These are phyloP conservation scores for Aspergillus aculeatus DNA, from an alignment of 2,329 filamentous ascomycete genomes.

Conservation along the genomic window DNA sequence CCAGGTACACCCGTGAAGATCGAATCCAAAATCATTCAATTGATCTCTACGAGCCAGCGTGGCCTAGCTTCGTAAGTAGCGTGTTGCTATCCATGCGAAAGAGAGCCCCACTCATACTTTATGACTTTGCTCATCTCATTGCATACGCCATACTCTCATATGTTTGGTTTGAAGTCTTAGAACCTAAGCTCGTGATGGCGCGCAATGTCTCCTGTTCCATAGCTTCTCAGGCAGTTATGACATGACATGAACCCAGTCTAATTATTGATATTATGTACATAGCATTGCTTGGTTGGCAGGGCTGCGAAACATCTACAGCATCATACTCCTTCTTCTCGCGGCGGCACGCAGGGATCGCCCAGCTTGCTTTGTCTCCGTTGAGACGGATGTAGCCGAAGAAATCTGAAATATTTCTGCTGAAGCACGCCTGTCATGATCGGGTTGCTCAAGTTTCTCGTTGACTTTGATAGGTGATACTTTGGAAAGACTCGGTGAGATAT, in stretches of 20 bases:
- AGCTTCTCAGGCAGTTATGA: no score
- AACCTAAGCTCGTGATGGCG: neutral
- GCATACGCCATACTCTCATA: no score
- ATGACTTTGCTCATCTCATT: no score
- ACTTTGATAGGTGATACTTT: neutral
- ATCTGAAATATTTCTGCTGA: constrained; percentile 13
- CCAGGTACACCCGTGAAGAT: neutral
- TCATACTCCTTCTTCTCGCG: constrained; percentile 42
- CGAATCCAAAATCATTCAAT: neutral
- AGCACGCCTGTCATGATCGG: neutral
- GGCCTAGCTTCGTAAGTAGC: no score
- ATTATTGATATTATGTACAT: neutral
- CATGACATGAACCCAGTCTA: neutral
- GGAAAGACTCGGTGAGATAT: neutral
- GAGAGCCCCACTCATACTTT: no score
- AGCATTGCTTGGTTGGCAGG: neutral
- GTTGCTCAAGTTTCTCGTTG: neutral
- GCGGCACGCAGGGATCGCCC: constrained; percentile 34
- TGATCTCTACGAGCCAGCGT: neutral
- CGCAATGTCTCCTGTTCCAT: neutral
- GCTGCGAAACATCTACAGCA: constrained; percentile 29
- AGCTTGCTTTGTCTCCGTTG: constrained; percentile 16
- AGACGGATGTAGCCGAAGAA: constrained; percentile 6
- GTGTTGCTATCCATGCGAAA: no score
- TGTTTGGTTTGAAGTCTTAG: no score